Base-by-base conservation (phyloP, 371 early-diverging fungal genomes). In the Mortierella sp. region DNA sequence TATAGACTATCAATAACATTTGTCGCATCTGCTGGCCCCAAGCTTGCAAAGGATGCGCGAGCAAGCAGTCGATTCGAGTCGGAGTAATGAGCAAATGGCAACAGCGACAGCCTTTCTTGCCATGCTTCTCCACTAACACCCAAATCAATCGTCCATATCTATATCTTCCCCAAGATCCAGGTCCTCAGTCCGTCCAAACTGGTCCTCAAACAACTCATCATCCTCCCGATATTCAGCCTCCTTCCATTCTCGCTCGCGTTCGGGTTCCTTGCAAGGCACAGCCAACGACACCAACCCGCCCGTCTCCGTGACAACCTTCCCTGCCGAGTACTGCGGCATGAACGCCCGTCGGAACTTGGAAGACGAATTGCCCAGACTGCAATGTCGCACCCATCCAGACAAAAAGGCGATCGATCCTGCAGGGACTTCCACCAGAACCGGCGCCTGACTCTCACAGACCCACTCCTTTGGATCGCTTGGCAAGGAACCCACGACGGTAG, bases 131-230 rank as follows among this genome's bases (percentile, higher is more conserved):
- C 11, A 3, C 24, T 28, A 16, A 5, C 2, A 1, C 6, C 9
- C 34, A 19, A 24, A 11, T 80, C 89, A 90, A 11, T 89, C 89
- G 28, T 86, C 81, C 31, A 89, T 77, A 71, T 90, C 90, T 31
- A 91, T 46, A 5, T 46, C 43, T 6, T 67, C 67, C 19, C 43
- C 67, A 67, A 48, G 26, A 5, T 48, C 43, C n/a, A 43, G 14
- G 16, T 31, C 71, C 1, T 70, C 71, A 43, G 46, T 46, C 46
- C 59, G 26, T 28, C 59, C 59, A 59, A 59, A 59, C 5, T 16
- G 13, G 28, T 59, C 59, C 11, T 31, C 59, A 26, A 69, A 13
- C 31, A 51, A 4, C 19, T 21, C 46, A 21, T 31, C 51, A 9
- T 34, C 64, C 9, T 61, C 21, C 16, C 2, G 21, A 19, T 67